Evolutionary conservation across 2,329 filamentous ascomycete species (phyloP), one percentile per base, ranked within the genome.

Genomic region (Fusarium tjaetaba): DNA sequence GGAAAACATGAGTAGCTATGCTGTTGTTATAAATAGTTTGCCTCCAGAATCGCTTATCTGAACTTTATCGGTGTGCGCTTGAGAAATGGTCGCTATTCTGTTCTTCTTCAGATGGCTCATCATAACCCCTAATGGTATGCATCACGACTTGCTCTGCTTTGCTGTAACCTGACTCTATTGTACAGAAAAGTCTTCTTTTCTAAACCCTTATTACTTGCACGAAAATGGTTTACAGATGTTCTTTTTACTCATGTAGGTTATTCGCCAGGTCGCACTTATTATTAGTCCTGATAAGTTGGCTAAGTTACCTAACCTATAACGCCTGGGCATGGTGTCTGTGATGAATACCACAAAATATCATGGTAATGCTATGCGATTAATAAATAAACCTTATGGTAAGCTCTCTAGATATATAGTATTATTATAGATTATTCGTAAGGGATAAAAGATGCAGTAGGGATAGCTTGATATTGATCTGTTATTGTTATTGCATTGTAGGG

Each of bases 321-420:
- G 14, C 7, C 5, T 11, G 11, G 3, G 11, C 16, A 24, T 14
- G 3, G 5, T 11, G 4, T 5, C 3, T 4, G 30, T 4, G 4
- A 34, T 14, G 11, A 51, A 11, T 24, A 20, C 2, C 5, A 24
- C 15, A 7, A n/a, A 11, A 24, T n/a, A 1, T 4, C 6, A 20
- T 20, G 8, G 11, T 14, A 26, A 4, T 26, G 16, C 13, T 32
- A 32, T 32, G 11, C 11, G 11, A 32, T 32, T 11, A 13, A 32
- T 32, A 14, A 32, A 5, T 13, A 4, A 32, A 20, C 0, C 1
- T 4, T 26, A 1, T 15, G 2, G 18, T 15, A 8, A 2, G 4
- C 8, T 15, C 2, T 15, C 9, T 52, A 13, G 1, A 3, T 4
- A 6, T 24, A 1, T 11, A 7, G 0, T 0, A 34, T 15, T 11